Base-by-base conservation (phyloP, 140 eudicot species). In the Senecio squalidus region DNA sequence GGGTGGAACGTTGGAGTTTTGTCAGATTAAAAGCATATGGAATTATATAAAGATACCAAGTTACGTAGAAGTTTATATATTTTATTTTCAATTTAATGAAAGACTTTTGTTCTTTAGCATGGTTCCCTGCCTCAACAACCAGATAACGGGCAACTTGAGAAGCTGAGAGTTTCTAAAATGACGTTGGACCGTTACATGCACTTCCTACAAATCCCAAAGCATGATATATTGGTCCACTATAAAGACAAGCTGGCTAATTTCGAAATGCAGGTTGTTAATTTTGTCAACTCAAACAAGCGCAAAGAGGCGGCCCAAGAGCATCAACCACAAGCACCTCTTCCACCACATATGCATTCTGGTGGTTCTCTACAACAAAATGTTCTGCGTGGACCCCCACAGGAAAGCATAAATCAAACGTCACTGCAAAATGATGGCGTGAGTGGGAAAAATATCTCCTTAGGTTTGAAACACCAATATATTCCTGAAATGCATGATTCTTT, bases 101-200 rank as follows among this genome's bases (percentile, higher is more conserved):
- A 44, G 31, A 16, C 36, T n/a, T n/a, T 31, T 62, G 18, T 58
- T 61, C 64, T 79, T 53, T 84, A 92, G 98, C 85, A 84, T 8
- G 98, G 84, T 64, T 54, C 96, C 51, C 73, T 70, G 47, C 86
- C 85, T 56, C 96, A 92, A 29, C 96, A 75, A 58, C 81, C 96
- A 29, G 81, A 77, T 68, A 72, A 68, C 16, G 87, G 68, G 47
- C 93, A 82, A 51, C 60, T 84, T 10, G 95, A 87, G 48, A 92
- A 79, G 79, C 92, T 84, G 40, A 81, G 74, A 66, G 63, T 65
- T 6, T 88, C 81, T 31, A 84, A 79, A 79, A 52, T 49, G 27
- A 92, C 84, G 96, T 56, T 92, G 82, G 98, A 92, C 71, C 87
- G 86, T 24, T 58, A 76, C 27, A 59, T 92, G 55, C 58, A 65